Evolutionary conservation across 139 green algal genomes (phyloP).

Genomic region (Chlamydomonas asymmetrica): DNA sequence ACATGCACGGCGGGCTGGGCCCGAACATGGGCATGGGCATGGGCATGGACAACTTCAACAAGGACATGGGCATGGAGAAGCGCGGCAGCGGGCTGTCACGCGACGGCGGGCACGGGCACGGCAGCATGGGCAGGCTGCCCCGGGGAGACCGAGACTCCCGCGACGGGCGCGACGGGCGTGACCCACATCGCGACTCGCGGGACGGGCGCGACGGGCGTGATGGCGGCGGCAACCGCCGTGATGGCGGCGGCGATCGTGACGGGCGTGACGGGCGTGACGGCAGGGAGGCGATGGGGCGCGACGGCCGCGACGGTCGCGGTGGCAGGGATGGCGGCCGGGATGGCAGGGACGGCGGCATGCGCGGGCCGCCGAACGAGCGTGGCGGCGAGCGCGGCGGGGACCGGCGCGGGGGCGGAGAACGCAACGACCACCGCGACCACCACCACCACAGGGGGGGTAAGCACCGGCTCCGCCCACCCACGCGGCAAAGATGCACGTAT

Average conservation of each 20-base stretch:
- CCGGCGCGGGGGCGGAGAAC: constrained; percentile 18
- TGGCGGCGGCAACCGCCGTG: neutral
- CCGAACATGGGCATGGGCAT: constrained; percentile 6
- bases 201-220: constrained; percentile 2
- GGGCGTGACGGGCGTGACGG: neutral
- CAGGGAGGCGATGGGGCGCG: neutral
- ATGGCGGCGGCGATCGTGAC: neutral
- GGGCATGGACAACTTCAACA: neutral
- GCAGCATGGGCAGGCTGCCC: too few species aligned
- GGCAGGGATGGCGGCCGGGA: neutral
- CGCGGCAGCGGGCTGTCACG: neutral
- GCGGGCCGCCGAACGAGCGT: neutral
- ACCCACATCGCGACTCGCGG: neutral
- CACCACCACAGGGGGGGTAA: constrained; percentile 11
- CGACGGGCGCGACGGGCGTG: neutral
- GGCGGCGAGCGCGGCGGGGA: constrained; percentile 9
- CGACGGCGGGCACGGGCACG: constrained; percentile 4
- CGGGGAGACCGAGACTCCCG: neutral
- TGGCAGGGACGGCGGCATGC: neutral
- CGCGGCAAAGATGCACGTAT: too few species aligned
- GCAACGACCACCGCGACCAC: constrained; percentile 12
- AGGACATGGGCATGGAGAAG: neutral
- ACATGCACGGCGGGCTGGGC: neutral
- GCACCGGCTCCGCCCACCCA: neutral
- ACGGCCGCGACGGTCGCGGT: neutral